Conservation (phyloP, 1,284 basidiomycete species). For the Sphaerobolus stellatus region DNA sequence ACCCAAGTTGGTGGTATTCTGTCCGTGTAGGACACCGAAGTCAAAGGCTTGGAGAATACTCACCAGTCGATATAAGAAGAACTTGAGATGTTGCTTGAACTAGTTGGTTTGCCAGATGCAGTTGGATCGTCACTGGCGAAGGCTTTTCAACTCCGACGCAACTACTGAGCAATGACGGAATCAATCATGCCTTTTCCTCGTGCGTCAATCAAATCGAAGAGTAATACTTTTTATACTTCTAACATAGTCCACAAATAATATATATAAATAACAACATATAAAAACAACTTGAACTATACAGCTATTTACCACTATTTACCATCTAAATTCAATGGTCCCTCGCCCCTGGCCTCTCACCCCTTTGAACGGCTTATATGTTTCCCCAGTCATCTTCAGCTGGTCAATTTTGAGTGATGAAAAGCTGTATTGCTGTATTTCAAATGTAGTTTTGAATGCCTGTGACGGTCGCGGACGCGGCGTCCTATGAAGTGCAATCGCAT, state of each 20-base stretch:
- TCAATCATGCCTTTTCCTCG: too few relatives aligned
- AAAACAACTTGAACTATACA: conserved; percentile 1
- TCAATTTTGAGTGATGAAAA: conserved; percentile 84
- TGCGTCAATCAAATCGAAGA: too few relatives aligned
- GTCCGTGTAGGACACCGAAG: too few relatives aligned
- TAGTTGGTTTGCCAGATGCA: too few relatives aligned
- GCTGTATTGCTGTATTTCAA: conserved; percentile 70
- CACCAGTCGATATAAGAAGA: too few relatives aligned
- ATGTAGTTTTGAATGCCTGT: conserved; percentile 70
- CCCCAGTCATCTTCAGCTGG: conserved; percentile 79
- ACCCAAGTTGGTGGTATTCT: too few relatives aligned
- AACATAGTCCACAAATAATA: too few relatives aligned
- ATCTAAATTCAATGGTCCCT: conserved; percentile 74
- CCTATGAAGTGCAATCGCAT: conserved; percentile 23
- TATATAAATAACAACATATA: neutral
- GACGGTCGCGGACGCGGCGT: conserved; percentile 50
- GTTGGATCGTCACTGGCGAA: too few relatives aligned
- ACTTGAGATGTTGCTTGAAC: too few relatives aligned
- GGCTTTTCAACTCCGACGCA: conserved; percentile 12
- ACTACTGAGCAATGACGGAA: too few relatives aligned
- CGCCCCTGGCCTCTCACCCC: conserved; percentile 64
- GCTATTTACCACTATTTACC: conserved; percentile 38
- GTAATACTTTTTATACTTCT: too few relatives aligned
- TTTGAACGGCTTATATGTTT: conserved; percentile 72
- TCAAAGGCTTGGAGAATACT: too few relatives aligned